Evolutionary conservation across 495 filamentous ascomycete genomes (phyloP).

Genomic region (Sporormia fimetaria): DNA sequence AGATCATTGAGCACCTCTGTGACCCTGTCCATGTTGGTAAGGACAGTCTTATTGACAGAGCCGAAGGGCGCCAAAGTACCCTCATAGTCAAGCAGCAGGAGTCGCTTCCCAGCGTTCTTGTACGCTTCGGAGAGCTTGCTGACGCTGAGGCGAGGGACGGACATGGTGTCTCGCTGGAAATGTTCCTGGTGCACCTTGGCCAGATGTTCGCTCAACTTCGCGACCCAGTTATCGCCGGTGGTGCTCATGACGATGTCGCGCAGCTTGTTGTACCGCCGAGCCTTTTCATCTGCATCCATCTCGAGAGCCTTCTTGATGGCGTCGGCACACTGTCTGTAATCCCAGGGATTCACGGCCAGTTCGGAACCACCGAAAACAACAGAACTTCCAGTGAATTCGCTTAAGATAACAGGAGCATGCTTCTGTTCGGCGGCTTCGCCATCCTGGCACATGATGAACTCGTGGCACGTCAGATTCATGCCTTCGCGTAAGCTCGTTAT

Average conservation of each 20-base stretch:
- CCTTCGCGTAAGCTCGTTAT: slow-evolving; percentile 88
- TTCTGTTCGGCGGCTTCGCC: slow-evolving; percentile 62
- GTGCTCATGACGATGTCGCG: slow-evolving; percentile 63
- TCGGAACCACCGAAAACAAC: slow-evolving; percentile 67
- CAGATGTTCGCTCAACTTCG: slow-evolving; percentile 55
- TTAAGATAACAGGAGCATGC: slow-evolving; percentile 77
- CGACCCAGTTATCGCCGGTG: slow-evolving; percentile 75
- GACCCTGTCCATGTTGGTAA: slow-evolving; percentile 72
- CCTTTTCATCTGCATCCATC: slow-evolving; percentile 60
- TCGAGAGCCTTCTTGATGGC: slow-evolving; percentile 72
- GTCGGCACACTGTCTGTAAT: slow-evolving; percentile 71
- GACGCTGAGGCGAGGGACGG: slow-evolving; percentile 69
- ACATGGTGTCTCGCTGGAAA: slow-evolving; percentile 65
- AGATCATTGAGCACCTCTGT: slow-evolving; percentile 70
- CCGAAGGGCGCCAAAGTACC: slow-evolving; percentile 81
- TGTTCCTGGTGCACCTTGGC: slow-evolving; percentile 69
- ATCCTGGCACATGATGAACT: slow-evolving; percentile 88
- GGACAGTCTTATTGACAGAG: slow-evolving; percentile 63
- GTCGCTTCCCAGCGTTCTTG: slow-evolving; percentile 46
- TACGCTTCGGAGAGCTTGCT: slow-evolving; percentile 53
- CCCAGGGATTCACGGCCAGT: slow-evolving; percentile 86
- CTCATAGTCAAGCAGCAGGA: slow-evolving; percentile 88
- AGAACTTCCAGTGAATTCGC: slow-evolving; percentile 86
- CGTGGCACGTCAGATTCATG: slow-evolving; percentile 89
- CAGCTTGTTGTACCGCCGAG: slow-evolving; percentile 61